Conservation (phyloP, 1,284 basidiomycete genomes). For the Irpex rosettiformis region DNA sequence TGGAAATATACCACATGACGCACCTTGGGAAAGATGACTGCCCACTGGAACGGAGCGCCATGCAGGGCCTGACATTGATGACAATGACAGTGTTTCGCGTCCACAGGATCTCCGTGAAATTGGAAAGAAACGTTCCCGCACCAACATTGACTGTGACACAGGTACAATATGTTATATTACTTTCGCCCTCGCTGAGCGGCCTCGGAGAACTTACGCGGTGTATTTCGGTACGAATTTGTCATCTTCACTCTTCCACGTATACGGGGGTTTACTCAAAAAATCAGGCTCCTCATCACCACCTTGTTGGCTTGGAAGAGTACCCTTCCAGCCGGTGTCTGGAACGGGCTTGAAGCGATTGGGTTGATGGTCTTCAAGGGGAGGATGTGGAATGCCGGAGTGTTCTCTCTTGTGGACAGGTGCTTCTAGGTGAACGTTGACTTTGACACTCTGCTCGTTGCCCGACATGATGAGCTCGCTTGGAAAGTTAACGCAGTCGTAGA, state of each 20-base stretch:
- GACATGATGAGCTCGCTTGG: slow-evolving; percentile 5
- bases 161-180: too few relatives aligned
- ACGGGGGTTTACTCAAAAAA: slow-evolving; percentile 32
- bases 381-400: slow-evolving; percentile 23
- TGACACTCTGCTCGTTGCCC: slow-evolving; percentile 5
- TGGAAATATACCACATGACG: not conserved
- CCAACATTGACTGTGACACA: slow-evolving; percentile 30
- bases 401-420: slow-evolving; percentile 13
- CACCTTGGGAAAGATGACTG: slow-evolving; percentile 32
- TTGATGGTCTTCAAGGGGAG: slow-evolving; percentile 23
- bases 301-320: slow-evolving; percentile 24
- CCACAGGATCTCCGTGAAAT: slow-evolving; percentile 31
- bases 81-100: slow-evolving; percentile 34
- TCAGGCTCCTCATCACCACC: slow-evolving; percentile 27
- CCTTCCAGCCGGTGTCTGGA: slow-evolving; percentile 30
- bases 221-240: slow-evolving; percentile 28
- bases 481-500: not conserved
- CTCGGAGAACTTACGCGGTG: slow-evolving; percentile 19
- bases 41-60: slow-evolving; percentile 34
- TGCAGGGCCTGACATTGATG: slow-evolving; percentile 30
- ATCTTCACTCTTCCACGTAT: slow-evolving; percentile 26
- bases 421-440: slow-evolving; percentile 19
- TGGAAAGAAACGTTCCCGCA: slow-evolving; percentile 31
- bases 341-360: slow-evolving; percentile 14
- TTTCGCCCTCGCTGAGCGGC: too few relatives aligned